A percentile compares a stretch with the other conserved stretches of the same genome.
These are phyloP conservation scores for Plantago ovata DNA, from an alignment of 257 asterid genomes.

Conservation along the genomic window DNA sequence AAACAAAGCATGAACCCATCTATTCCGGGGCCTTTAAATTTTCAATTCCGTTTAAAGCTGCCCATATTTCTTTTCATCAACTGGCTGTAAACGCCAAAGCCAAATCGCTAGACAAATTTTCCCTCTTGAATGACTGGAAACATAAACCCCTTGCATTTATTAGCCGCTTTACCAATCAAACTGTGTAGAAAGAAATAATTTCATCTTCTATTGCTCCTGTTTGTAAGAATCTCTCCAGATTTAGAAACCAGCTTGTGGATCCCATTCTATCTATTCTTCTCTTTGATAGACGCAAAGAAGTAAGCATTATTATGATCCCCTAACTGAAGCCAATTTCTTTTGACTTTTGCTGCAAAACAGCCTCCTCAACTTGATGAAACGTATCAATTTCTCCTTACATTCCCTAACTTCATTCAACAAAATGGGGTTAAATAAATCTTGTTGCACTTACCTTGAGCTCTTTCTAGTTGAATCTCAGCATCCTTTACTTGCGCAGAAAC, in stretches of 20 bases:
- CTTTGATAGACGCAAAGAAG: not conserved
- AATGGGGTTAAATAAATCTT: not conserved
- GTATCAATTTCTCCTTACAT: not conserved
- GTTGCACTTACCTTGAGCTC: not conserved
- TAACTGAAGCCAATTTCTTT: not conserved
- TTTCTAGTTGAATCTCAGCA: not conserved
- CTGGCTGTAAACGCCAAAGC: no score
- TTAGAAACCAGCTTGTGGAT: not conserved
- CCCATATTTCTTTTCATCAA: no score
- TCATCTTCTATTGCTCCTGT: not conserved
- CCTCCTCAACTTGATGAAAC: no score
- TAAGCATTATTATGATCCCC: not conserved
- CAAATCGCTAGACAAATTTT: no score
- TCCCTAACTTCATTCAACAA: not conserved
- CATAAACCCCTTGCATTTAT: not conserved
- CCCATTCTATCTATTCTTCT: not conserved
- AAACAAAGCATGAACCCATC: no score
- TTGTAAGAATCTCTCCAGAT: not conserved
- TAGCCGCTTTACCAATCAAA: not conserved
- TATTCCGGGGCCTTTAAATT: no score
- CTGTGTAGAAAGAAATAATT: not conserved
- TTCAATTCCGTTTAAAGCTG: no score
- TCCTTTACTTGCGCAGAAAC: not conserved
- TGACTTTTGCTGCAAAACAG: not conserved
- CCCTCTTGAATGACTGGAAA: no score